phyloP scores from a whole-genome alignment of 805 yeast species.

The Zygosaccharomyces rouxii region DNA sequence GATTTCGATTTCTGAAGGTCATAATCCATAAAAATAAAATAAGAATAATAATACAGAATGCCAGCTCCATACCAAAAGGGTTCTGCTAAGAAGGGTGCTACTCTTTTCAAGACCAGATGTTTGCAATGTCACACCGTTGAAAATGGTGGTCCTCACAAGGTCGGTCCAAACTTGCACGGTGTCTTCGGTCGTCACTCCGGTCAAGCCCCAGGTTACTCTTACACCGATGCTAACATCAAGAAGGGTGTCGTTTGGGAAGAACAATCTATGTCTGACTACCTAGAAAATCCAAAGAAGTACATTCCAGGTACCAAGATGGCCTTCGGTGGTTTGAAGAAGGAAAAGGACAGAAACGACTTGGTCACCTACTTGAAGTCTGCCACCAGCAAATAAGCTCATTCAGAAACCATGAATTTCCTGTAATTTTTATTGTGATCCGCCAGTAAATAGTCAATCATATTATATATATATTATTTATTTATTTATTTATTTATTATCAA shows the following conservation, averaged over 20 bases:
- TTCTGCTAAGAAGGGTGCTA: slow-evolving; percentile 92
- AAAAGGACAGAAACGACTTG: slow-evolving; percentile 97
- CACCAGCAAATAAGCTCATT: slow-evolving; percentile 25
- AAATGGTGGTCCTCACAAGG: slow-evolving; percentile 95
- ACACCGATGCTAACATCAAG: slow-evolving; percentile 97
- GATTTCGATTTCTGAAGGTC: neutral
- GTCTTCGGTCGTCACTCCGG: slow-evolving; percentile 91
- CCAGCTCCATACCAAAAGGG: slow-evolving; percentile 40
- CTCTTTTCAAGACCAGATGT: slow-evolving; percentile 97
- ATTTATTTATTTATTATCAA: slow-evolving; percentile 8
- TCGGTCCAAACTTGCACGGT: slow-evolving; percentile 98
- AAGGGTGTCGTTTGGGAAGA: slow-evolving; percentile 86
- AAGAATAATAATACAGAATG: slow-evolving; percentile 9
- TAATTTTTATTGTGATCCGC: slow-evolving; percentile 7
- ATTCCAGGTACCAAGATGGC: slow-evolving; percentile 99
- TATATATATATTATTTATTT: slow-evolving; percentile 4
- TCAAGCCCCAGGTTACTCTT: slow-evolving; percentile 85
- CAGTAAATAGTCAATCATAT: slow-evolving; percentile 9
- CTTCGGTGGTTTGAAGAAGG: slow-evolving; percentile 98
- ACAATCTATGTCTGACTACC: slow-evolving; percentile 88
- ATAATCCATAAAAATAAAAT: slow-evolving; percentile 1
- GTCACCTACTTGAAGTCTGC: slow-evolving; percentile 73
- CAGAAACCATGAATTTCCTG: slow-evolving; percentile 2
- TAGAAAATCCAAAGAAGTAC: slow-evolving; percentile 99
- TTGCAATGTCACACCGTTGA: slow-evolving; percentile 98